Evolutionary conservation across 306 rosid genomes (phyloP).

Genomic region (Luffa acutangula): DNA sequence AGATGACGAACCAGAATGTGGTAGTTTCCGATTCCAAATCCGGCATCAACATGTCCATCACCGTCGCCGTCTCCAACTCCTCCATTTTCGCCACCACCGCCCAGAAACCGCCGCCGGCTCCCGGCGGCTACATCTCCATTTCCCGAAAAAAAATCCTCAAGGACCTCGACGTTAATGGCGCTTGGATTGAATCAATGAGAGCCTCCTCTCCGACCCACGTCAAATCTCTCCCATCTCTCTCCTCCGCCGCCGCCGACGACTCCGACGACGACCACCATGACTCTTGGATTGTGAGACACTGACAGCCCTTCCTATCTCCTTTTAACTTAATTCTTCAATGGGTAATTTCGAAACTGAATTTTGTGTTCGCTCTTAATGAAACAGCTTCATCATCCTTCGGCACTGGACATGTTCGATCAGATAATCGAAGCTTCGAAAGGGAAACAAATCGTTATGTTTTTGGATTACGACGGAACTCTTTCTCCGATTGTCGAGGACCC

Average conservation of each 20-base stretch:
- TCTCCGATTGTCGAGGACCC: conserved; percentile 89
- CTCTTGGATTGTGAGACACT: conserved; percentile 53
- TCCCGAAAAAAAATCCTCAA: conserved; percentile 40
- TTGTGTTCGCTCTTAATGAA: neutral
- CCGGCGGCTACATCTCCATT: conserved; percentile 51
- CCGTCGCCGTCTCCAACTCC: conserved; percentile 25
- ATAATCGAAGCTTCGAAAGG: conserved; percentile 70
- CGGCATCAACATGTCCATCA: conserved; percentile 25
- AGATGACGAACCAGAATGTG: conserved; percentile 82
- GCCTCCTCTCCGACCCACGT: conserved; percentile 80
- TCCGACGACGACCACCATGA: conserved; percentile 20
- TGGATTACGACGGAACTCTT: conserved; percentile 90
- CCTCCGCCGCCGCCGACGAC: neutral
- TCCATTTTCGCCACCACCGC: conserved; percentile 26
- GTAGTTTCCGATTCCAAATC: conserved; percentile 29
- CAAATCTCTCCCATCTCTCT: conserved; percentile 39
- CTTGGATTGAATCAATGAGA: conserved; percentile 87
- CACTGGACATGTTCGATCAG: conserved; percentile 69
- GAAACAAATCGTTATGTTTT: conserved; percentile 75
- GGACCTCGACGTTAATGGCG: conserved; percentile 61
- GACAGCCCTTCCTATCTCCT: neutral
- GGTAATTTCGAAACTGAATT: neutral
- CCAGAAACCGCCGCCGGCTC: conserved; percentile 43
- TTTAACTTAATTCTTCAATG: neutral
- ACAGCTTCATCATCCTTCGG: conserved; percentile 75